These are phyloP conservation scores for Colletotrichum musae DNA, from an alignment of 2,329 filamentous ascomycete species.

Conservation along the genomic window DNA sequence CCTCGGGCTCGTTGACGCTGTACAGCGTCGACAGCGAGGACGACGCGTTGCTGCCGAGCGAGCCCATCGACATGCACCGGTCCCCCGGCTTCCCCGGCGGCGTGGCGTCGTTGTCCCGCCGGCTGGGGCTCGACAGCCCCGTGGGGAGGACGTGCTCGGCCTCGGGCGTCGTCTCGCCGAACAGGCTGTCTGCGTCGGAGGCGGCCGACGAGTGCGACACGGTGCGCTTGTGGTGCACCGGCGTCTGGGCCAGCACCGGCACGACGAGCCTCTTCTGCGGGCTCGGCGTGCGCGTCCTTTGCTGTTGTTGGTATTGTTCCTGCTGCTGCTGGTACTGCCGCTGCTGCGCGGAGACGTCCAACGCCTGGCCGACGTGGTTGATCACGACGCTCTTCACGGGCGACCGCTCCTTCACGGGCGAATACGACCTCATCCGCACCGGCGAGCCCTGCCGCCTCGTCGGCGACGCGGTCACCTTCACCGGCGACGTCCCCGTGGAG, in stretches of 20 bases:
- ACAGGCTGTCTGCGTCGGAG: slow-evolving; percentile 56
- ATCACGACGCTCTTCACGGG: slow-evolving; percentile 5
- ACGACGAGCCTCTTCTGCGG: slow-evolving; percentile 23
- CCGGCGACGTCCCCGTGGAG: slow-evolving; percentile 11
- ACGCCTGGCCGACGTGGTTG: slow-evolving; percentile 17
- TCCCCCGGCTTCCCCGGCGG: slow-evolving; percentile 32
- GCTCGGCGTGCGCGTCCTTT: slow-evolving; percentile 24
- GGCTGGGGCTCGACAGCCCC: slow-evolving; percentile 61
- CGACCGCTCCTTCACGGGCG: slow-evolving; percentile 10
- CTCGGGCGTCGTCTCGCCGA: slow-evolving; percentile 53
- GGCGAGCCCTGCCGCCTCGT: slow-evolving; percentile 9
- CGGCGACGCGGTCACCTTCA: slow-evolving; percentile 17
- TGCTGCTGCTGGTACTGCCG: too few relatives aligned
- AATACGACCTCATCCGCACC: background rate
- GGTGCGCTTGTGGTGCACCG: slow-evolving; percentile 23
- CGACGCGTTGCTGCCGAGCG: slow-evolving; percentile 61
- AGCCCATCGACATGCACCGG: slow-evolving; percentile 44
- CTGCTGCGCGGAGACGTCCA: slow-evolving; percentile 13
- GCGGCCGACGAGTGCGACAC: slow-evolving; percentile 25
- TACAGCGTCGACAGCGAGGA: slow-evolving; percentile 71
- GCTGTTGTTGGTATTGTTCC: background rate
- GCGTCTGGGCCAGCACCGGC: slow-evolving; percentile 10
- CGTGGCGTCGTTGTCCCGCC: slow-evolving; percentile 45
- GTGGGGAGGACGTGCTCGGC: slow-evolving; percentile 49
- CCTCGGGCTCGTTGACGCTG: slow-evolving; percentile 66